Conservation (phyloP, 352 stramenopile genomes). For the Plasmopara muralis region DNA sequence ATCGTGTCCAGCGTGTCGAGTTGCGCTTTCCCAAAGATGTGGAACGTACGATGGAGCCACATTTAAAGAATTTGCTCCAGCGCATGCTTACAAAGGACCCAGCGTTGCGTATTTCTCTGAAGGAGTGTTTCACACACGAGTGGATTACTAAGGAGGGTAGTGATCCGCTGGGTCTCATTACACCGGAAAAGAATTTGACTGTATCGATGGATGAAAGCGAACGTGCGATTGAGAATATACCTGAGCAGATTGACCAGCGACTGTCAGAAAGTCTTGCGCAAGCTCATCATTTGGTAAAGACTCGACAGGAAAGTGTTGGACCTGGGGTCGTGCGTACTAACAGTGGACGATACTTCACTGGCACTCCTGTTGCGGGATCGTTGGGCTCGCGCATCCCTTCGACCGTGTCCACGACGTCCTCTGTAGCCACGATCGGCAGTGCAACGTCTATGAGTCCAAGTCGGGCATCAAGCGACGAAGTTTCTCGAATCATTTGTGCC, state of each 20-base stretch:
- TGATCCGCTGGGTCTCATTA: conserved; percentile 57
- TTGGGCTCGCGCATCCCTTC: conserved; percentile 48
- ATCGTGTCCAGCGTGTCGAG: conserved; percentile 83
- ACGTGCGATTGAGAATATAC: conserved; percentile 81
- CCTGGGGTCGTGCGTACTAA: conserved; percentile 40
- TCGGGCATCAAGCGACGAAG: conserved; percentile 57
- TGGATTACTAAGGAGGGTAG: conserved; percentile 91
- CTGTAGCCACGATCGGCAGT: conserved; percentile 34
- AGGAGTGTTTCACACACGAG: conserved; percentile 85
- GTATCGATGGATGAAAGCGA: conserved; percentile 82
- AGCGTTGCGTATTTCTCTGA: conserved; percentile 65
- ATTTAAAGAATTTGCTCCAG: conserved; percentile 87
- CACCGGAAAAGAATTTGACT: conserved; percentile 53
- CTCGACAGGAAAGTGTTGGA: conserved; percentile 39
- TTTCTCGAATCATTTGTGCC: conserved; percentile 70
- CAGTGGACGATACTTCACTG: conserved; percentile 36
- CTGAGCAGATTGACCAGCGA: conserved; percentile 74
- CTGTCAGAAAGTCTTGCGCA: conserved; percentile 65
- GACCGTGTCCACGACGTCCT: conserved; percentile 31
- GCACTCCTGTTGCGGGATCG: conserved; percentile 30
- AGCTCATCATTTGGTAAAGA: conserved; percentile 75
- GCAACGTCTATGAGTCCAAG: conserved; percentile 47
- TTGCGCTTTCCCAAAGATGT: conserved; percentile 76
- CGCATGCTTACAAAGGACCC: conserved; percentile 90
- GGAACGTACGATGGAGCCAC: conserved; percentile 69